Base-by-base conservation (phyloP, 768 basidiomycete species). In the Xerocomellus dryophilus region DNA sequence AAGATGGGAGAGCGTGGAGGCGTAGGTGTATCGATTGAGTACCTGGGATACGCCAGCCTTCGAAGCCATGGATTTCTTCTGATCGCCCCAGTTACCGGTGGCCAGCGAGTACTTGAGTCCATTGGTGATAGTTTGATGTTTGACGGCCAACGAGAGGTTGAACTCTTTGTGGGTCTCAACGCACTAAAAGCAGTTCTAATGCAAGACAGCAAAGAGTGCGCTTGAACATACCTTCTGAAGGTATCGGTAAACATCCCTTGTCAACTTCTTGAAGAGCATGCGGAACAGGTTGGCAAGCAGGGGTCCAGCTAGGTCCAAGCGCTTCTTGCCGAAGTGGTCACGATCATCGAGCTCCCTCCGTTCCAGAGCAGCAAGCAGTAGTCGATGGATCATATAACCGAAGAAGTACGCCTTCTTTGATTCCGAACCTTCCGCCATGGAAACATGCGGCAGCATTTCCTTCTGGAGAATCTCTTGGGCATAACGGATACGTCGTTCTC, bases 321-420 rank as follows among this genome's bases (percentile, higher is more conserved):
- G 85, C 74, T 99, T 99, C 74, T 98, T 98, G 49, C 97, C 97
- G 61, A 98, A 98, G 73, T 99, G 97, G 74, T 99, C 97, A 75
- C 97, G 92, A 73, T 99, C 97, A 68, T 99, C 97, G 23, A 99
- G 78, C 64, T 99, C 97, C 62, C 97, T 80, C 42, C 97, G 81
- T 68, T 98, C 95, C 62, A 99, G 72, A 12, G 94, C 94, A 21
- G 97, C 97, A 18, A 97, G 82, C 0, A 98, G 76, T 25, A 99
- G 79, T 56, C 97, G 88, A 73, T 98, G 96, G 31, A 98, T 93
- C 96, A 99, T 99, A 73, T 98, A 98, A 10, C 97, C 97, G 59
- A 98, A 93, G 81, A 98, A 99, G 73, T 94, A 98, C 2, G 97
- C 97, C 71, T 99, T 99, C 77, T 97, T 97, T 23, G 91, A 93